Evolutionary conservation across 129 eudicot species (phyloP).

Genomic region (Saussurea involucrata): DNA sequence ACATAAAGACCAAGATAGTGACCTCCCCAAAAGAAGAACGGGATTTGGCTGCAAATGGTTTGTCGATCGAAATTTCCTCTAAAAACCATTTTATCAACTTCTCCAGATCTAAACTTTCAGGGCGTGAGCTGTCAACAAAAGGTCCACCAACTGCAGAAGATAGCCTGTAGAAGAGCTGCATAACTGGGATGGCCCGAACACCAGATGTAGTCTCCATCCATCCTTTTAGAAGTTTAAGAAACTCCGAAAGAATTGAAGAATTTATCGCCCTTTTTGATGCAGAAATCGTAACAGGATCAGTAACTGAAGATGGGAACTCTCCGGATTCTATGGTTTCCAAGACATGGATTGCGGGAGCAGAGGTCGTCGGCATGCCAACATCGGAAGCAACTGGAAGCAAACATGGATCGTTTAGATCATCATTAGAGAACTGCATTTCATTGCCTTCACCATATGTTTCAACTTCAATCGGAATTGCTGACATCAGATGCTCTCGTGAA

Average conservation of each 20-base stretch:
- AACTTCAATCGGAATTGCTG: conserved; percentile 92
- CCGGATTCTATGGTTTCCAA: conserved; percentile 66
- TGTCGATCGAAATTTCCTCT: conserved; percentile 65
- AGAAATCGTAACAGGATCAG: conserved; percentile 86
- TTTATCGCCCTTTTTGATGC: conserved; percentile 98
- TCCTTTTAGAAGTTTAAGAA: conserved; percentile 76
- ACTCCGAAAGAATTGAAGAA: conserved; percentile 83
- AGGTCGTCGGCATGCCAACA: conserved; percentile 42
- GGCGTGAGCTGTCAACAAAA: conserved; percentile 67
- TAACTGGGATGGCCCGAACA: conserved; percentile 79
- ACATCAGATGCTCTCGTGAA: conserved; percentile 95
- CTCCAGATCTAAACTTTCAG: conserved; percentile 77
- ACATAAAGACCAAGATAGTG: conserved; percentile 81
- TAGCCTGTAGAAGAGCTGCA: conserved; percentile 93
- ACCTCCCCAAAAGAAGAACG: conserved; percentile 92
- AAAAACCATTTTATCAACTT: conserved; percentile 85
- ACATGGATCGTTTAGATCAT: conserved; percentile 61
- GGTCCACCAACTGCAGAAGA: conserved; percentile 99
- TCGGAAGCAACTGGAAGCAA: conserved; percentile 63
- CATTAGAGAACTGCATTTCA: conserved; percentile 76
- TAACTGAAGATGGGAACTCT: conserved; percentile 61
- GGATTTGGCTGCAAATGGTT: conserved; percentile 56
- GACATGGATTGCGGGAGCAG: conserved; percentile 75
- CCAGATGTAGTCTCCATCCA: conserved; percentile 96
- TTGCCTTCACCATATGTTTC: conserved; percentile 77